Evolutionary conservation across 2,329 filamentous ascomycete genomes (phyloP).

Genomic region (Hirsutella thompsonii): DNA sequence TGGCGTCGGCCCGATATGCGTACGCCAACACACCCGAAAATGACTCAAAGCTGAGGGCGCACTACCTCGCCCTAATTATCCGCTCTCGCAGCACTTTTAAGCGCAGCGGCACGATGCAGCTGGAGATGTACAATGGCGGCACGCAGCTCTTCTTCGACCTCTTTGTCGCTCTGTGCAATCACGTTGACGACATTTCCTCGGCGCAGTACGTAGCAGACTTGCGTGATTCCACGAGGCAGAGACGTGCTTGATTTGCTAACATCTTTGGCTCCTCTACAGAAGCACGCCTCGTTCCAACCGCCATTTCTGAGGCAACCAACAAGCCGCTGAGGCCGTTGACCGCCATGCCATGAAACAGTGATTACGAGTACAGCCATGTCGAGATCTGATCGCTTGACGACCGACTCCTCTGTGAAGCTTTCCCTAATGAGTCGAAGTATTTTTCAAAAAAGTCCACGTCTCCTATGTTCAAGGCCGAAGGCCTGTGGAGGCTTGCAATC

Average conservation of each 20-base stretch:
- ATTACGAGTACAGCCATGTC: too few relatives aligned
- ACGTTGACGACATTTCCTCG: constrained; percentile 59
- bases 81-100: constrained; percentile 81
- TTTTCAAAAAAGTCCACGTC: too few relatives aligned
- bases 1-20: constrained; percentile 77
- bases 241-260: too few relatives aligned
- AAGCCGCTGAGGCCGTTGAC: too few relatives aligned
- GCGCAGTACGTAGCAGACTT: constrained; percentile 45
- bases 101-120: constrained; percentile 87
- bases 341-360: not conserved
- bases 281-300: constrained; percentile 35
- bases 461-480: too few relatives aligned
- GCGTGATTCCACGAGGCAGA: too few relatives aligned
- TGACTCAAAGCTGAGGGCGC: constrained; percentile 80
- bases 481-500: too few relatives aligned
- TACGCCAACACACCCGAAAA: constrained; percentile 81
- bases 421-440: too few relatives aligned
- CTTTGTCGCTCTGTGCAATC: constrained; percentile 86
- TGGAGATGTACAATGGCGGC: constrained; percentile 82
- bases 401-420: too few relatives aligned
- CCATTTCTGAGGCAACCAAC: constrained; percentile 18
- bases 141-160: constrained; percentile 81
- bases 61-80: constrained; percentile 88
- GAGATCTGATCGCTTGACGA: too few relatives aligned
- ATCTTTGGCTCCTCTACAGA: constrained; percentile 12